These are phyloP conservation scores for Neckera pumila DNA, from an alignment of 225 moss, liverwort and hornwort species.

Conservation along the genomic window DNA sequence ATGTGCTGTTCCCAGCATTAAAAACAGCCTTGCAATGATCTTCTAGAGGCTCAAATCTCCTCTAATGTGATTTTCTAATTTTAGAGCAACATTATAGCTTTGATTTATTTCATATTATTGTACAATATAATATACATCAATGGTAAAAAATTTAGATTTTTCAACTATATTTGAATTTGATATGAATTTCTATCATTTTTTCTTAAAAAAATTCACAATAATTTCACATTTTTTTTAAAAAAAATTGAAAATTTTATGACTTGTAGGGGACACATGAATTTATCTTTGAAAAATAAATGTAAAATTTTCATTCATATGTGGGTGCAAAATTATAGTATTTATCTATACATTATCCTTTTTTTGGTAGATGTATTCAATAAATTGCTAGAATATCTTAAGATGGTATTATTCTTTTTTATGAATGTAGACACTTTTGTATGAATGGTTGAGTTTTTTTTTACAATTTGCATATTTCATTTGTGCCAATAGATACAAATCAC, in stretches of 20 bases:
- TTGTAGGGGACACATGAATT: not conserved
- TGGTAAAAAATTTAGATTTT: not conserved
- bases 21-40: too few species aligned
- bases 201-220: too few species aligned
- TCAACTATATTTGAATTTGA: not conserved
- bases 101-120: too few species aligned
- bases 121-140: not conserved
- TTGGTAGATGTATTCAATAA: not conserved
- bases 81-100: too few species aligned
- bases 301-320: not conserved
- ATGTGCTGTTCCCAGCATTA: too few species aligned
- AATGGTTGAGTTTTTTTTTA: not conserved
- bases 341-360: not conserved
- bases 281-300: not conserved
- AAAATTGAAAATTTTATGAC: not conserved
- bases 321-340: not conserved
- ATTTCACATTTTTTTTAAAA: not conserved
- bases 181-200: not conserved
- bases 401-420: not conserved
- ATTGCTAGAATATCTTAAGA: not conserved
- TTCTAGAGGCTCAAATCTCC: too few species aligned
- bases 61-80: too few species aligned
- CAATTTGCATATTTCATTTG: not conserved
- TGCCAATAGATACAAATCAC: not conserved
- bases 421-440: not conserved